These are phyloP conservation scores for Candida railenensis DNA, from an alignment of 805 yeast species.

Conservation along the genomic window DNA sequence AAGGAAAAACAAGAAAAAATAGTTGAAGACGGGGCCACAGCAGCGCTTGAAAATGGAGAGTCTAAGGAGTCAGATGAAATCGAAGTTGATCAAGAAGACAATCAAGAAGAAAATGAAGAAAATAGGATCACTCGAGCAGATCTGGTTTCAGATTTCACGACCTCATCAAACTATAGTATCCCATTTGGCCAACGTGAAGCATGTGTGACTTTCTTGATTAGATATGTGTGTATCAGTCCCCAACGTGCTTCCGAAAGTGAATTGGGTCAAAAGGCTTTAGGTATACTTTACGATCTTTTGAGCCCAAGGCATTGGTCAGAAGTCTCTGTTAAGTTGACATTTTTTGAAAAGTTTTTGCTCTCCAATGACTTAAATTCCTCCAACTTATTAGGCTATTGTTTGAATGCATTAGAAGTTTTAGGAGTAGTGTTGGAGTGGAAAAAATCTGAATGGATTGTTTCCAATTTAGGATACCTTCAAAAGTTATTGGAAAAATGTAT, in stretches of 20 bases:
- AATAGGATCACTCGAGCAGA: constrained; percentile 3
- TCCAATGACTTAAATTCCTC: constrained; percentile 72
- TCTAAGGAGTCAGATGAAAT: constrained; percentile 10
- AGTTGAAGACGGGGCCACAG: neutral
- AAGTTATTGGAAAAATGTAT: constrained; percentile 77
- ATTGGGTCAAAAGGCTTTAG: constrained; percentile 76
- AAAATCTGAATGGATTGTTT: constrained; percentile 72
- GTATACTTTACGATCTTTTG: constrained; percentile 70
- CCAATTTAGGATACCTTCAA: constrained; percentile 67
- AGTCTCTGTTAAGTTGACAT: constrained; percentile 79
- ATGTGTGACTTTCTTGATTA: constrained; percentile 80
- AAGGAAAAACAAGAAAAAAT: constrained; percentile 8
- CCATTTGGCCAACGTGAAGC: constrained; percentile 86
- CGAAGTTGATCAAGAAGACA: constrained; percentile 15
- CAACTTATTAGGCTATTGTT: constrained; percentile 71
- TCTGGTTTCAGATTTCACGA: constrained; percentile 35
- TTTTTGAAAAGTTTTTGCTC: constrained; percentile 83
- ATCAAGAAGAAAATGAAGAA: constrained; percentile 9
- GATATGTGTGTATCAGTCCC: constrained; percentile 84
- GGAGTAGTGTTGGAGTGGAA: constrained; percentile 81
- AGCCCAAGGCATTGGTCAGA: constrained; percentile 82
- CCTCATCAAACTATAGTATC: constrained; percentile 52
- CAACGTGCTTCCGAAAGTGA: constrained; percentile 83
- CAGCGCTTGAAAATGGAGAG: constrained; percentile 2
- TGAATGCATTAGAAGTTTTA: constrained; percentile 89